Conservation (phyloP, 306 rosid genomes). For the Mimosa pudica region DNA sequence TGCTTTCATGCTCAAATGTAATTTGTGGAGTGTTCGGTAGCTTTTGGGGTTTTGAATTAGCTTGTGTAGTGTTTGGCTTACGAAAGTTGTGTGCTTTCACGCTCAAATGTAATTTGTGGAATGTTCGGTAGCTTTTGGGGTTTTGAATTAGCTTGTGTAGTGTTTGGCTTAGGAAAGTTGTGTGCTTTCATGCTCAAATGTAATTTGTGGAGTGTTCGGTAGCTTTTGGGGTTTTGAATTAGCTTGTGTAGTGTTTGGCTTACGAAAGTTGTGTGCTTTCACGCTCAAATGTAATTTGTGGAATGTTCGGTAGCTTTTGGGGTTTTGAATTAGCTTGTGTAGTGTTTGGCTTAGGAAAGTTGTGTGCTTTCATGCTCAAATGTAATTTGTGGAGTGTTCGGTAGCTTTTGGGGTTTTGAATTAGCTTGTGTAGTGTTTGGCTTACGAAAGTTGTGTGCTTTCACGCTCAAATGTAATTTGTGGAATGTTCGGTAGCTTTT, state of each 20-base stretch:
- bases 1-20: constrained; percentile 20
- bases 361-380: constrained; percentile 17
- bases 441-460: too few species aligned
- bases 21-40: constrained; percentile 16
- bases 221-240: constrained; percentile 35
- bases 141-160: constrained; percentile 35
- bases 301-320: constrained; percentile 21
- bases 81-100: too few species aligned
- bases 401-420: constrained; percentile 34
- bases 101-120: constrained; percentile 34
- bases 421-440: constrained; percentile 30
- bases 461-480: too few species aligned
- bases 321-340: constrained; percentile 35
- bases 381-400: constrained; percentile 22
- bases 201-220: constrained; percentile 18
- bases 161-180: constrained; percentile 26
- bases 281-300: too few species aligned
- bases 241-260: constrained; percentile 27
- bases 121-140: constrained; percentile 16
- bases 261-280: too few species aligned
- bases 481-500: too few species aligned
- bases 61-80: constrained; percentile 24
- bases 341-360: constrained; percentile 27
- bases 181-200: constrained; percentile 22
- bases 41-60: constrained; percentile 37